Conservation (phyloP, 176 grass and related monocot genomes). For the Carex cristatella region DNA sequence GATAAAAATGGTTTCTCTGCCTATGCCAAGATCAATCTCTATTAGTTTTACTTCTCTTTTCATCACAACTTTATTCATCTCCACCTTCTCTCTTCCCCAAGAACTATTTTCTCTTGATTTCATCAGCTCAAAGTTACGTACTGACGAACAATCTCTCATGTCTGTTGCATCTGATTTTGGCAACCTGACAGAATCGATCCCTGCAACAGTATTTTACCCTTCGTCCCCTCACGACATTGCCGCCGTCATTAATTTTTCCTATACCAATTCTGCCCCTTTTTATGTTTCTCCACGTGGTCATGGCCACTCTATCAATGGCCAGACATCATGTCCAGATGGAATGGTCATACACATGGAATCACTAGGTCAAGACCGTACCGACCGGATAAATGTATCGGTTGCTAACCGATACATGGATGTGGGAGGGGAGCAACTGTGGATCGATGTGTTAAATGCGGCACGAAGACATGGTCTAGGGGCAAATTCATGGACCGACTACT, state of each 20-base stretch:
- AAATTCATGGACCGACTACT: conserved; percentile 79
- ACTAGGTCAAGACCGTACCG: conserved; percentile 10
- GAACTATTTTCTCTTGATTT: conserved; percentile 35
- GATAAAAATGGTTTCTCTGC: not conserved
- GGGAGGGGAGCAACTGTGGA: conserved; percentile 89
- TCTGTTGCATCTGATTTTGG: conserved; percentile 67
- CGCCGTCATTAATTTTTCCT: conserved; percentile 38
- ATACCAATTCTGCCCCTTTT: conserved; percentile 25
- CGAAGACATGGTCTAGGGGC: conserved; percentile 46
- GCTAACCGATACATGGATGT: conserved; percentile 55
- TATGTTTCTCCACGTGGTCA: conserved; percentile 60
- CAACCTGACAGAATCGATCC: conserved; percentile 41
- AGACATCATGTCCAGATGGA: conserved; percentile 46
- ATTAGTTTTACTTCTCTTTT: not conserved
- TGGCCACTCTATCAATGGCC: conserved; percentile 77
- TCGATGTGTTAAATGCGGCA: conserved; percentile 53
- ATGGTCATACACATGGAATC: conserved; percentile 67
- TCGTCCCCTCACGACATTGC: conserved; percentile 41
- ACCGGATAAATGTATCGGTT: conserved; percentile 56
- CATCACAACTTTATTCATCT: conserved; percentile 5
- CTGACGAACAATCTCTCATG: conserved; percentile 34
- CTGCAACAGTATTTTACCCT: conserved; percentile 49
- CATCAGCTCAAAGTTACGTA: conserved; percentile 25
- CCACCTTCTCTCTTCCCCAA: conserved; percentile 11
- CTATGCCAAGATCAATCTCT: not conserved